Conservation (phyloP, 2,329 filamentous ascomycete species). For the Trichoderma guizhouense region DNA sequence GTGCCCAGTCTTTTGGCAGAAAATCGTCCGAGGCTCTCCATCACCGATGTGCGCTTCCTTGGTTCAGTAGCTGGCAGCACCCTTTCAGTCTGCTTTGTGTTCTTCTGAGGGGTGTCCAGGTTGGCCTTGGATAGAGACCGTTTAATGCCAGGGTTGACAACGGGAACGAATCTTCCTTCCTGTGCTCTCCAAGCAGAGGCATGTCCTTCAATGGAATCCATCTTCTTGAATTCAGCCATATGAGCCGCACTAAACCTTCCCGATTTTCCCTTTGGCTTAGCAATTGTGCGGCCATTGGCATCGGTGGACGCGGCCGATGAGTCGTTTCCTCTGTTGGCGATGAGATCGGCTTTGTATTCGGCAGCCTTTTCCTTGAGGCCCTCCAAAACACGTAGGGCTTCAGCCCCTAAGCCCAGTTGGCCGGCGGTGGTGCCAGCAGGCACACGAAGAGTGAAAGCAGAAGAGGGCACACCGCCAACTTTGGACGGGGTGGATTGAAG, state of each 20-base stretch:
- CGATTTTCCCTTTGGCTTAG: conserved; percentile 72
- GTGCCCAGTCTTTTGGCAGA: conserved; percentile 27
- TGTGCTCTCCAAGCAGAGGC: conserved; percentile 71
- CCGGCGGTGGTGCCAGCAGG: conserved; percentile 44
- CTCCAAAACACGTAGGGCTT: conserved; percentile 58
- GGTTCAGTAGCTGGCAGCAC: conserved; percentile 46
- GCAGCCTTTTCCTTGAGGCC: conserved; percentile 70
- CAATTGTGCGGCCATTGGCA: conserved; percentile 63
- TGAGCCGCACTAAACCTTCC: conserved; percentile 81
- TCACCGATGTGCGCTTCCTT: conserved; percentile 37
- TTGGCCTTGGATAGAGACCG: conserved; percentile 45
- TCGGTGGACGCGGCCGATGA: conserved; percentile 35
- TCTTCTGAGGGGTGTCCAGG: conserved; percentile 36
- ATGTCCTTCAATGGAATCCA: conserved; percentile 92
- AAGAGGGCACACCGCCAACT: conserved; percentile 45
- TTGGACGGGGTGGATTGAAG: conserved; percentile 64
- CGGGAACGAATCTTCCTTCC: conserved; percentile 50
- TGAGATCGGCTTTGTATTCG: conserved; percentile 66
- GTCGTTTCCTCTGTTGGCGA: conserved; percentile 56
- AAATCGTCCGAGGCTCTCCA: conserved; percentile 32
- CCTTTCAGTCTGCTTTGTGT: conserved; percentile 56
- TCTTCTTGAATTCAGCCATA: conserved; percentile 88
- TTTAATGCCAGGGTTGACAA: conserved; percentile 35
- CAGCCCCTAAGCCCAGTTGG: conserved; percentile 56
- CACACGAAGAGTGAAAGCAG: conserved; percentile 68